Base-by-base conservation (phyloP, 106 monocot species). In the Cymbidium sinense region DNA sequence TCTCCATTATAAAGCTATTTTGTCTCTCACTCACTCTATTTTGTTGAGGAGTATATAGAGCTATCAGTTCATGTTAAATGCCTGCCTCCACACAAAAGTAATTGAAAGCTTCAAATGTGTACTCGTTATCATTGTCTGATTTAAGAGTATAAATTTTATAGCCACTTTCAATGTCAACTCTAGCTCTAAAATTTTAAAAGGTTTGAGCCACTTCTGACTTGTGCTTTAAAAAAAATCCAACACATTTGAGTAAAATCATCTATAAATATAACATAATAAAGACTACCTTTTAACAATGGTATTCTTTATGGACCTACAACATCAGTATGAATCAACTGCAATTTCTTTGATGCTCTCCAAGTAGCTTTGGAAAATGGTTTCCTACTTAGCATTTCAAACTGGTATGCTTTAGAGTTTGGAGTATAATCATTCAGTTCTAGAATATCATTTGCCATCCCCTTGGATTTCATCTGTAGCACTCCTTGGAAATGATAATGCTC, bases 161-260 rank as follows among this genome's bases (percentile, higher is more conserved):
- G 7, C 37, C 0, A n/a, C n/a, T 39, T 39, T 39, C 37, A 39
- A 4, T 7, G 3, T 7, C 37, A 4, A 39, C 7, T 39, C 3
- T 39, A 1, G 37, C 37, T 39, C 7, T 4, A 39, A 39, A 39
- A 39, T 7, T 39, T 7, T 7, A 39, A 39, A 39, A 39, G 44
- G 5, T 39, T 39, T 39, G 37, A 39, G 0, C 37, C 0, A 4
- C 3, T 7, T 39, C 7, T 4, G 7, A 39, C 7, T 39, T 39
- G 3, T 39, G 37, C n/a, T n/a, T n/a, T n/a, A n/a, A 77, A 77
- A n/a, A 77, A 77, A 77, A 77, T 37, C 58, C 35, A 20, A 34
- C 74, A 74, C 23, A 43, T 17, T 12, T 36, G 0, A 11, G 74
- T 74, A 31, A 74, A 74, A 74, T 74, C 35, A 74, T 44, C 39